Base-by-base conservation (phyloP, 805 yeast genomes). In the Spathaspora arborariae region DNA sequence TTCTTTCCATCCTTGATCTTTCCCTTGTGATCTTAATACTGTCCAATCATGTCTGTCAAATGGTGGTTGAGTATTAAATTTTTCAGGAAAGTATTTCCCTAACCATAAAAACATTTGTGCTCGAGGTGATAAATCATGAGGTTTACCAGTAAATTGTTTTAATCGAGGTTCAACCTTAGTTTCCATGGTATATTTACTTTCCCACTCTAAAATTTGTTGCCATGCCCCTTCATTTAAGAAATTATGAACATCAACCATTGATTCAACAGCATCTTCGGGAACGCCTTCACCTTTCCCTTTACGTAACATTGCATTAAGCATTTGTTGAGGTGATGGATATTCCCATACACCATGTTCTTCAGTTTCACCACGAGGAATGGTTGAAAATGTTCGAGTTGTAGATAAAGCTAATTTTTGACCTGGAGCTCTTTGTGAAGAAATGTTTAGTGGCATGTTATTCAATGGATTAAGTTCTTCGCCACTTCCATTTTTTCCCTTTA, bases 11-110 rank as follows among this genome's bases (percentile, higher is more conserved):
- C 70, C 74, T 15, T 73, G 63, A 15, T 59, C 39, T 15, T 44
- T 45, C 2, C 80, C 80, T 43, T 64, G 67, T 10, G 80, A 74
- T 58, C 99, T 78, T 55, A 92, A 73, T 4, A 94, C 96, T 2
- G 96, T 86, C 99, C 99, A 94, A 68, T 94, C 99, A 59, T 94
- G 99, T 64, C 99, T 82, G 65, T 94, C 99, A 59, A 94, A 94
- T 5, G 99, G 99, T 3, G 96, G 88, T 52, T 85, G 85, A 1
- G 83, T 68, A 50, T 81, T 84, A 68, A 81, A 92, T 9, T 75
- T 73, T 13, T 75, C 69, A 1, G 99, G 98, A 70, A 85, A 85
- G 1, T 83, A 20, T 54, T 79, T 76, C 10, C 92, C 84, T 54
- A 94, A 64, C 45, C 69, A 62, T 54, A 85, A 78, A 59, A 82